phyloP scores from a whole-genome alignment of 2,329 filamentous ascomycete species.

The Monosporascus sp. region DNA sequence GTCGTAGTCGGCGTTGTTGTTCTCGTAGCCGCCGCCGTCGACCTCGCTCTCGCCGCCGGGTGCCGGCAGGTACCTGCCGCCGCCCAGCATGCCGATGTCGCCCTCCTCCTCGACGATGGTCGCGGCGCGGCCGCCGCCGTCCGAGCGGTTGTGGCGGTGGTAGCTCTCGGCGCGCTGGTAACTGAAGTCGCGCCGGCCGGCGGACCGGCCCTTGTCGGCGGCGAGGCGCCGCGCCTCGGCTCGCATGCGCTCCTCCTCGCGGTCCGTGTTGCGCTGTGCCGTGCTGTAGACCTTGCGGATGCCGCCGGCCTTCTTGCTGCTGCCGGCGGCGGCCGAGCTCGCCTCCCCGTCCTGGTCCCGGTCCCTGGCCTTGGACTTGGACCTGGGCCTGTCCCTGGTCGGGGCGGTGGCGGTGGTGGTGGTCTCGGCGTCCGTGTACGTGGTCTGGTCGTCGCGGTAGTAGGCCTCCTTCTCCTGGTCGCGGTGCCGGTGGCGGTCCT shows the following conservation, averaged over 20 bases:
- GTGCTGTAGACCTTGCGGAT: conserved; percentile 60
- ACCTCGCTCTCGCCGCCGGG: conserved; percentile 35
- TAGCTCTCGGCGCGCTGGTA: conserved; percentile 42
- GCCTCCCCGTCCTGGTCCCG: no score
- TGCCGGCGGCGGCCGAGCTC: background rate
- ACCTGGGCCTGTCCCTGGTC: background rate
- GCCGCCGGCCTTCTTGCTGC: conserved; percentile 28
- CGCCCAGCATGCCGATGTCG: conserved; percentile 19
- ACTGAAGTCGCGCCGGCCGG: conserved; percentile 45
- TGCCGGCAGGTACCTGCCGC: conserved; percentile 24
- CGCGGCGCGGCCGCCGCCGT: conserved; percentile 9
- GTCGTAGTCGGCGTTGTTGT: no score
- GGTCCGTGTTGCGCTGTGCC: conserved; percentile 46
- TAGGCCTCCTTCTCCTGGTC: conserved; percentile 11
- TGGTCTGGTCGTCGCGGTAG: conserved; percentile 42
- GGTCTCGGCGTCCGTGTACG: background rate
- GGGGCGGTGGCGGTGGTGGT: conserved; percentile 3
- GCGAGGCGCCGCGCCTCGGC: conserved; percentile 52
- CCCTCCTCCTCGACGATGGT: conserved; percentile 26
- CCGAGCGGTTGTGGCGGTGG: conserved; percentile 3
- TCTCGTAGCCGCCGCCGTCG: conserved; percentile 26
- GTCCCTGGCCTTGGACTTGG: no score
- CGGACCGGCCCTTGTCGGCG: conserved; percentile 46
- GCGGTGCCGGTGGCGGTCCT: conserved; percentile 8
- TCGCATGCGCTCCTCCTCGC: conserved; percentile 50